phyloP scores from a whole-genome alignment of 2,329 filamentous ascomycete genomes.

The Penicillium sp. region DNA sequence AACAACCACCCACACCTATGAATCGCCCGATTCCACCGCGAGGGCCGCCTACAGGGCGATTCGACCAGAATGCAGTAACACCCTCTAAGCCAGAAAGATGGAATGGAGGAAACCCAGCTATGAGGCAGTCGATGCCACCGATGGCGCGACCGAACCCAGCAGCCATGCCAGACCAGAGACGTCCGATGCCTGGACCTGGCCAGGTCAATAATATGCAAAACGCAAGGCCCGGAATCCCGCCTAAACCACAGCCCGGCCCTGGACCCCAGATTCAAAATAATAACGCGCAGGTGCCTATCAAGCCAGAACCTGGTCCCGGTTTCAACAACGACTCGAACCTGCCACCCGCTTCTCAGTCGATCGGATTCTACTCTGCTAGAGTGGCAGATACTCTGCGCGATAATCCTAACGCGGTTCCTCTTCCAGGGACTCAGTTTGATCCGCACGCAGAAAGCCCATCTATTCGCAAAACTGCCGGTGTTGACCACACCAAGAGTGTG shows the following conservation, averaged over 20 bases:
- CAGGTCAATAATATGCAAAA: constrained; percentile 22
- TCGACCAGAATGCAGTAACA: constrained; percentile 31
- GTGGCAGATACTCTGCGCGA: constrained; percentile 61
- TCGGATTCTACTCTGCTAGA: constrained; percentile 69
- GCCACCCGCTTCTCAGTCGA: constrained; percentile 25
- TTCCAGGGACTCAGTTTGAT: constrained; percentile 62
- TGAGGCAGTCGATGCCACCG: constrained; percentile 24
- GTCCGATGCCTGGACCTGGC: constrained; percentile 16
- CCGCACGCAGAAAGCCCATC: constrained; percentile 77
- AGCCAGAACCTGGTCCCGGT: constrained; percentile 23
- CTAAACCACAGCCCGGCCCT: constrained; percentile 15
- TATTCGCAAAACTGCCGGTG: constrained; percentile 82
- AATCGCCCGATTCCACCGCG: constrained; percentile 21
- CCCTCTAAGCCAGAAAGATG: constrained; percentile 42
- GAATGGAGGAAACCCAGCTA: constrained; percentile 19
- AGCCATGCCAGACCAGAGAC: constrained; percentile 20
- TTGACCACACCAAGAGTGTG: constrained; percentile 77
- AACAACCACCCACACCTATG: constrained; percentile 28
- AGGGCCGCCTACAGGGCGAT: constrained; percentile 20
- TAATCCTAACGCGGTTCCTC: constrained; percentile 45
- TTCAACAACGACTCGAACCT: constrained; percentile 28
- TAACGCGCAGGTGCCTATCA: constrained; percentile 22
- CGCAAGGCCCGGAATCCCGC: constrained; percentile 14
- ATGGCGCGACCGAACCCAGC: constrained; percentile 23
- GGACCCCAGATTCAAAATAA: constrained; percentile 8